phyloP scores from a whole-genome alignment of 2,329 filamentous ascomycete genomes.

The Arthrobotrys megalospora region DNA sequence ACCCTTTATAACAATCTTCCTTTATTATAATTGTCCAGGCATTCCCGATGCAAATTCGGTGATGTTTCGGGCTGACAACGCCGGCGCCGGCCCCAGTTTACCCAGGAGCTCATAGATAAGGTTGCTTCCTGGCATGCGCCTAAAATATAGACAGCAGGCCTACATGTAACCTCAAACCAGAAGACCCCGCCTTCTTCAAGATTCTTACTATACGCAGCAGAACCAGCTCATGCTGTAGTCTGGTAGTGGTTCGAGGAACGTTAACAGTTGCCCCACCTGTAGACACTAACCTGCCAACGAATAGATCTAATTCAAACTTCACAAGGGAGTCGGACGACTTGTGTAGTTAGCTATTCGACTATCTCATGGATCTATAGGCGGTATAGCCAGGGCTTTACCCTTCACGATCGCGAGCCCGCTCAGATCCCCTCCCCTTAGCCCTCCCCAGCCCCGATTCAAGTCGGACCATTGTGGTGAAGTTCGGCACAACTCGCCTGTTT shows the following conservation, averaged over 20 bases:
- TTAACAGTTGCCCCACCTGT: conserved; percentile 13
- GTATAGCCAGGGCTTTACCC: conserved; percentile 33
- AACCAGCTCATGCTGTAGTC: not conserved
- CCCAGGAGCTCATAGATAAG: not conserved
- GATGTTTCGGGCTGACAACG: not conserved
- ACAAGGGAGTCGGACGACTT: conserved; percentile 3
- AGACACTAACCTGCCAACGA: not conserved
- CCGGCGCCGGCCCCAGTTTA: not conserved
- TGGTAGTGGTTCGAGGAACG: conserved; percentile 12
- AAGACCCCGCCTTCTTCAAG: not conserved
- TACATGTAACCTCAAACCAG: not conserved
- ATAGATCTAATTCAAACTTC: conserved; percentile 1
- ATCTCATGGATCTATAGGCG: conserved; percentile 5
- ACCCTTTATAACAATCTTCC: no score
- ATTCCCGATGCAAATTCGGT: not conserved
- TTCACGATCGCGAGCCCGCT: conserved; percentile 13
- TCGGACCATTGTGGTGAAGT: conserved; percentile 37
- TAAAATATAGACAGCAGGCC: not conserved
- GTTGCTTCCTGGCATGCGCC: not conserved
- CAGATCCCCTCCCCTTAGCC: not conserved
- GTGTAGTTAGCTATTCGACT: not conserved
- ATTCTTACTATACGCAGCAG: not conserved
- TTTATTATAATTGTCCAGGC: not conserved
- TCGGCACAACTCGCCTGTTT: conserved; percentile 51
- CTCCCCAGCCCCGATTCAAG: conserved; percentile 13